Base-by-base conservation (phyloP, 345 rosid species). In the Lepidium sativum region DNA sequence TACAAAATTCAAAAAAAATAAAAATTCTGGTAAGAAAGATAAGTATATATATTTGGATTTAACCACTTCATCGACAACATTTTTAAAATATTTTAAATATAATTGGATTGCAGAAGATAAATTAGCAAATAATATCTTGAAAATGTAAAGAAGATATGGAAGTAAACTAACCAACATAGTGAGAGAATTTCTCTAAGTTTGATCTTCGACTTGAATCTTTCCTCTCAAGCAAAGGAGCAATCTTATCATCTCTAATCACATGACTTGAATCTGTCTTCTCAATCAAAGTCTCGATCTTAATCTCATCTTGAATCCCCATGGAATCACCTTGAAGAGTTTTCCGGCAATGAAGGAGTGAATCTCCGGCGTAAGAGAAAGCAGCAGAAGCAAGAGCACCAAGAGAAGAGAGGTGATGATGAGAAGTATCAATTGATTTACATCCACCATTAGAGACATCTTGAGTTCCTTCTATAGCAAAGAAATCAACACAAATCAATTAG, bases 161-260 rank as follows among this genome's bases (percentile, higher is more conserved):
- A 70, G 39, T 12, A 35, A 6, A 68, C 43, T 9, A 80, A 89
- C 95, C 98, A 65, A 92, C 86, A 65, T 83, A 92, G 63, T 85
- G 79, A 17, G 92, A 75, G 81, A 92, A 92, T 73, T 75, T 83
- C 71, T 92, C 98, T 10, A 89, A 78, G 66, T 77, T 79, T 18
- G 76, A 79, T 14, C 75, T 65, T 20, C 85, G 92, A 44, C 88
- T 2, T 6, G 92, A 86, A 31, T 71, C 85, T 18, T 80, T 63
- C 35, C 81, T 78, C 29, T 69, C 71, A 2, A 86, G 41, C 17
- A 38, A 53, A 8, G 96, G 98, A 11, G 80, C 15, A 45, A 88
- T 47, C 14, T 34, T 64, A 25, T 56, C 70, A 21, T 64, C 75
- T 23, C 39, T 63, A 4, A 37, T 66, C 27, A 4, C 29, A 25